Evolutionary conservation across 2,329 filamentous ascomycete genomes (phyloP).

Genomic region (Aureobasidium musti): DNA sequence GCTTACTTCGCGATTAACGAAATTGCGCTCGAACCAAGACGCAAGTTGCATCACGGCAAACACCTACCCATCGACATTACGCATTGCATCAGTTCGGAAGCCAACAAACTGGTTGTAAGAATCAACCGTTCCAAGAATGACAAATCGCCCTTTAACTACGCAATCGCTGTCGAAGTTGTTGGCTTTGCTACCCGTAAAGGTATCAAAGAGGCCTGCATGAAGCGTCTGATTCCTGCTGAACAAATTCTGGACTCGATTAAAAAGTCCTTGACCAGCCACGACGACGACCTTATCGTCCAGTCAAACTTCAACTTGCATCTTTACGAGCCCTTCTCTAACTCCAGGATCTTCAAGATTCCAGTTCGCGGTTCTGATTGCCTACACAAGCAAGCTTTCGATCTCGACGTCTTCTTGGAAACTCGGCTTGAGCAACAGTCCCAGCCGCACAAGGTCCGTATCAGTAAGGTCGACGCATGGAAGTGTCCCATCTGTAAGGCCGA

Average conservation of each 20-base stretch:
- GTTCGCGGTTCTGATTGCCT: slow-evolving; percentile 69
- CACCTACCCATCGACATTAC: slow-evolving; percentile 78
- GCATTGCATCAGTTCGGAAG: slow-evolving; percentile 56
- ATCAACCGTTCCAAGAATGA: slow-evolving; percentile 47
- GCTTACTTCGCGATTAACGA: slow-evolving; percentile 71
- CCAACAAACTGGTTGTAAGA: slow-evolving; percentile 62
- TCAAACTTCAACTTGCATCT: slow-evolving; percentile 48
- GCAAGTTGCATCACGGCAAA: slow-evolving; percentile 71
- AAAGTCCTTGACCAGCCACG: slow-evolving; percentile 47
- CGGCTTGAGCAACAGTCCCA: slow-evolving; percentile 50
- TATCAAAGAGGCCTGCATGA: slow-evolving; percentile 45
- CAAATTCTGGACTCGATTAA: slow-evolving; percentile 62
- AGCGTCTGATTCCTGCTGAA: slow-evolving; percentile 45
- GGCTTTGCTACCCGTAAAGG: slow-evolving; percentile 52
- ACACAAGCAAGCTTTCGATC: slow-evolving; percentile 88
- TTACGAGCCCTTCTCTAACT: slow-evolving; percentile 51
- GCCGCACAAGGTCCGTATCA: slow-evolving; percentile 38
- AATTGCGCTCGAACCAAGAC: slow-evolving; percentile 56
- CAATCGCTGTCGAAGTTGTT: slow-evolving; percentile 70
- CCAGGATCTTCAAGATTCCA: slow-evolving; percentile 65
- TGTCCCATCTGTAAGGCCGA: slow-evolving; percentile 83
- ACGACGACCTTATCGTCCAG: slow-evolving; percentile 52
- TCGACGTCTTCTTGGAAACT: slow-evolving; percentile 75
- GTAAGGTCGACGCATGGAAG: slow-evolving; percentile 70
- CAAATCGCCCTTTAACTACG: slow-evolving; percentile 51